Conservation (phyloP, 805 yeast species). For the Wickerhamiella dianesei region DNA sequence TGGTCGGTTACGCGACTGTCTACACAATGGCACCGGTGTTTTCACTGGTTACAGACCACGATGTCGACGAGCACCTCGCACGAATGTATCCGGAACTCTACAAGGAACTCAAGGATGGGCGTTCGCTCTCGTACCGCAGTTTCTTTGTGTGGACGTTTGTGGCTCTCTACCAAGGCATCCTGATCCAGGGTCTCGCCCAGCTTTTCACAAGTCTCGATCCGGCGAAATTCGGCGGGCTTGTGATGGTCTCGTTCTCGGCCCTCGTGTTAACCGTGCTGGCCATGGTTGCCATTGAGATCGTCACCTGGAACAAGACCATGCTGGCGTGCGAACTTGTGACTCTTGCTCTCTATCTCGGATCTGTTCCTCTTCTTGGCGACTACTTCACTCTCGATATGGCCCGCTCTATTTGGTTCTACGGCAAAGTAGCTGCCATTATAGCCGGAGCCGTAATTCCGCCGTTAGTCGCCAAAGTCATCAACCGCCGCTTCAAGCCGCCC, state of each 20-base stretch:
- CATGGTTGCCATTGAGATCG: conserved; percentile 87
- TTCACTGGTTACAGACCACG: conserved; percentile 79
- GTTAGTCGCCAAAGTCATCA: conserved; percentile 67
- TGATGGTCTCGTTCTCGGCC: conserved; percentile 72
- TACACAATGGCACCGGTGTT: conserved; percentile 98
- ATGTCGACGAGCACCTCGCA: conserved; percentile 79
- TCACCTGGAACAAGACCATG: conserved; percentile 84
- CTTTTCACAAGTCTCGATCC: conserved; percentile 34
- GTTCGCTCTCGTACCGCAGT: conserved; percentile 70
- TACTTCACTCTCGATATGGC: conserved; percentile 66
- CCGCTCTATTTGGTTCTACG: conserved; percentile 42
- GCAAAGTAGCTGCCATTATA: conserved; percentile 56
- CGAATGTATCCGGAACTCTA: conserved; percentile 88
- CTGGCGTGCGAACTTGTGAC: conserved; percentile 58
- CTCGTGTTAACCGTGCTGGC: conserved; percentile 71
- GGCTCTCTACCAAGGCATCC: conserved; percentile 80
- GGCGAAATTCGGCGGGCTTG: conserved; percentile 53
- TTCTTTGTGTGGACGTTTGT: conserved; percentile 85
- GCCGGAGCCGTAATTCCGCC: conserved; percentile 72
- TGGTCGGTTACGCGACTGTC: conserved; percentile 96
- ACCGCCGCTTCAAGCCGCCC: conserved; percentile 76
- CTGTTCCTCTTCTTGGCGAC: conserved; percentile 76
- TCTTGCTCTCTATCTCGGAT: conserved; percentile 46
- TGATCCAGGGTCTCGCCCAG: conserved; percentile 76
- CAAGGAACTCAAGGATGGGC: conserved; percentile 80